Evolutionary conservation across 164 flowering plant genomes (phyloP).

Genomic region (Macadamia integrifolia): DNA sequence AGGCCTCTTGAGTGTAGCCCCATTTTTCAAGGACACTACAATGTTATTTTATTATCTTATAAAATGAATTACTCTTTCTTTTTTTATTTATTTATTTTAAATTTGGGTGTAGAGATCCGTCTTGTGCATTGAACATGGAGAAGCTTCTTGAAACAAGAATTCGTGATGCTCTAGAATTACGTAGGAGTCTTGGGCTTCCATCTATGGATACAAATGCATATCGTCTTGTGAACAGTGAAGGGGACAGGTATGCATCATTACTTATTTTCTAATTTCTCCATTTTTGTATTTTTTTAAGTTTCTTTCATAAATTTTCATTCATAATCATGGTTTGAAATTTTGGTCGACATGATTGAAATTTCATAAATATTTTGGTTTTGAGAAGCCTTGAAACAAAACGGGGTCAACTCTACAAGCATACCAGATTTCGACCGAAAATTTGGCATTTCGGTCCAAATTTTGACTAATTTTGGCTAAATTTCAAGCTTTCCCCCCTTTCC

Average conservation of each 20-base stretch:
- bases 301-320: too few relatives aligned
- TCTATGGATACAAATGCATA: slow-evolving; percentile 74
- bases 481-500: too few relatives aligned
- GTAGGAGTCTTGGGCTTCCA: slow-evolving; percentile 68
- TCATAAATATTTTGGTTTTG: too few relatives aligned
- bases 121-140: slow-evolving; percentile 69
- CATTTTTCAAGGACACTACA: neutral
- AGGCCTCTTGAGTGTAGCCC: neutral
- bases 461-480: too few relatives aligned
- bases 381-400: too few relatives aligned
- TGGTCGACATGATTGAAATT: too few relatives aligned
- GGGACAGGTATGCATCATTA: slow-evolving; percentile 59
- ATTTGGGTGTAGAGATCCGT: slow-evolving; percentile 54
- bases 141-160: slow-evolving; percentile 72
- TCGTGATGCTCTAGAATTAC: slow-evolving; percentile 53
- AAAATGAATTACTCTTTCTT: neutral
- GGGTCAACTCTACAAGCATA: too few relatives aligned
- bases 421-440: too few relatives aligned
- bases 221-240: slow-evolving; percentile 94
- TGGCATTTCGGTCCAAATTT: too few relatives aligned
- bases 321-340: too few relatives aligned
- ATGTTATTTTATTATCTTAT: slow-evolving; percentile 1
- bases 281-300: neutral
- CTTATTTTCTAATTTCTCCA: neutral
- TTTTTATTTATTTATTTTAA: neutral